phyloP scores from a whole-genome alignment of 139 green algal species.

The Gonium pectorale region DNA sequence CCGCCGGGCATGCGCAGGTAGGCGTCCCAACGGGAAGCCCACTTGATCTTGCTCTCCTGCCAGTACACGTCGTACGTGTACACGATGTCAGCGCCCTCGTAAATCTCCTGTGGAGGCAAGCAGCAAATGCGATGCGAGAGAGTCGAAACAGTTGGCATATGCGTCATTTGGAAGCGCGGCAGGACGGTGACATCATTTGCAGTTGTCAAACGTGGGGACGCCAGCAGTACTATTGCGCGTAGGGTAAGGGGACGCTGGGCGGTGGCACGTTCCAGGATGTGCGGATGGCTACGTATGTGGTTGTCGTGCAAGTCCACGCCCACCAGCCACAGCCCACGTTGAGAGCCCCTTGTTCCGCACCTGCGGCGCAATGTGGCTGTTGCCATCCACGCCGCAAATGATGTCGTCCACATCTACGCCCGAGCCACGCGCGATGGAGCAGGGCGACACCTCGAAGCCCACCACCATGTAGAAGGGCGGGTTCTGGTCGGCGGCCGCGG shows the following conservation, averaged over 20 bases:
- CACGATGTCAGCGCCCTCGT: constrained; percentile 77
- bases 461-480: constrained; percentile 43
- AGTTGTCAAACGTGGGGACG: no score
- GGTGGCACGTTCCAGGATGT: no score
- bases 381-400: constrained; percentile 71
- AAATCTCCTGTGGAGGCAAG: constrained; percentile 72
- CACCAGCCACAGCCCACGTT: neutral
- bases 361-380: constrained; percentile 58
- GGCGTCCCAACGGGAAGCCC: constrained; percentile 94
- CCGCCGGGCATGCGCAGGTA: constrained; percentile 96
- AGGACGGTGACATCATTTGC: no score
- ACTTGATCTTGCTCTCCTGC: constrained; percentile 85
- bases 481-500: neutral
- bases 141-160: no score
- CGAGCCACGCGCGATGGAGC: constrained; percentile 80
- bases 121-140: no score
- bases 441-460: constrained; percentile 67
- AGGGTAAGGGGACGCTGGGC: no score
- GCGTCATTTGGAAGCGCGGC: no score
- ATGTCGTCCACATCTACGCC: constrained; percentile 72
- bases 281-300: no score
- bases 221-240: no score
- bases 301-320: no score
- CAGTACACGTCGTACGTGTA: constrained; percentile 96
- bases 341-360: neutral